phyloP scores from a whole-genome alignment of 2,329 filamentous ascomycete genomes.

The Colletotrichum brevisporum region DNA sequence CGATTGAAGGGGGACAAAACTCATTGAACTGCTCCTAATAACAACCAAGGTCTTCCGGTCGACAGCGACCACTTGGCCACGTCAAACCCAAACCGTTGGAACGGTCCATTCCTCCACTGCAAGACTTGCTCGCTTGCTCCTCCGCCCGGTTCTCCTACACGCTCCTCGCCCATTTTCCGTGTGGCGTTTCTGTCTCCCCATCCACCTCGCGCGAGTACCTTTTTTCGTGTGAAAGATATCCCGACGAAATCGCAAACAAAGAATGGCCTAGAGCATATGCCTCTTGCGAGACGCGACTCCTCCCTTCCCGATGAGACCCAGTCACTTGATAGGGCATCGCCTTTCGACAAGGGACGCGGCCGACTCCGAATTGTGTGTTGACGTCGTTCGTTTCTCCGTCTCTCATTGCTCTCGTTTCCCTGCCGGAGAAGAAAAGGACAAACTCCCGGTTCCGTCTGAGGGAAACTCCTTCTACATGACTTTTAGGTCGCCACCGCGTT shows the following conservation, averaged over 20 bases:
- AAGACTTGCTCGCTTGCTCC: constrained; percentile 12
- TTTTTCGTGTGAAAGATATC: constrained; percentile 20
- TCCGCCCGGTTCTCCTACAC: constrained; percentile 37
- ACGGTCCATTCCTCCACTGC: constrained; percentile 31
- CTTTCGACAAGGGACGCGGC: constrained; percentile 32
- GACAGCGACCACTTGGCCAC: constrained; percentile 37
- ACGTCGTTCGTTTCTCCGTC: constrained; percentile 36
- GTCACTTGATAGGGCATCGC: constrained; percentile 29
- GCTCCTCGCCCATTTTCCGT: constrained; percentile 33
- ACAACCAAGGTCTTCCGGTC: constrained; percentile 22
- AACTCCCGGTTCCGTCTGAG: constrained; percentile 39
- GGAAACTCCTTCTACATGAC: constrained; percentile 44
- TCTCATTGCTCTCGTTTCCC: constrained; percentile 41
- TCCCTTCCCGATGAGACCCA: constrained; percentile 19
- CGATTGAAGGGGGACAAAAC: constrained; percentile 37
- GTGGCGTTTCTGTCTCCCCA: constrained; percentile 21
- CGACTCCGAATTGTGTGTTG: constrained; percentile 38
- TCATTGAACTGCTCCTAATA: constrained; percentile 37
- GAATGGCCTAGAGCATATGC: constrained; percentile 32
- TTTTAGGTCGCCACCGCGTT: constrained; percentile 41
- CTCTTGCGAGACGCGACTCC: constrained; percentile 11
- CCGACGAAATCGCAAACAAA: constrained; percentile 26
- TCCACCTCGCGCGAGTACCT: constrained; percentile 6
- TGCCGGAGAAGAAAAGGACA: constrained; percentile 31
- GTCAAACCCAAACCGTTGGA: constrained; percentile 2